Conservation (phyloP, 805 yeast genomes). For the Millerago galiae region DNA sequence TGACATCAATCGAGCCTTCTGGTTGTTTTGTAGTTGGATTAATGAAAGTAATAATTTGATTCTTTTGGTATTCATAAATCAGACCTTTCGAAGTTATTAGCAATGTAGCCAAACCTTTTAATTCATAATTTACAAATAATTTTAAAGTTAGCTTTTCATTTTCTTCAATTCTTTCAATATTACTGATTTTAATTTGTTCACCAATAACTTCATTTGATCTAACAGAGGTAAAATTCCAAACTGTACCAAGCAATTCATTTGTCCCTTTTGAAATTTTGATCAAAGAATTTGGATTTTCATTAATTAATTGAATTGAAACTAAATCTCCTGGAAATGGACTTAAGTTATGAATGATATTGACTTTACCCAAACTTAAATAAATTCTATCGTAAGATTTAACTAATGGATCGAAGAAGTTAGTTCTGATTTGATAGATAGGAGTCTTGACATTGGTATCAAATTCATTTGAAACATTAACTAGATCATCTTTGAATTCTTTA, state of each 20-base stretch:
- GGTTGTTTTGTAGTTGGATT: conserved; percentile 31
- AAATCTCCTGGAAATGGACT: conserved; percentile 26
- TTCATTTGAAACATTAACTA: conserved; percentile 25
- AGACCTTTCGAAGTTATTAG: conserved; percentile 40
- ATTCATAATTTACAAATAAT: conserved; percentile 57
- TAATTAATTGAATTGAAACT: conserved; percentile 43
- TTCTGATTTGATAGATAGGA: conserved; percentile 60
- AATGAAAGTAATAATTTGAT: conserved; percentile 39
- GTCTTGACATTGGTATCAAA: conserved; percentile 32
- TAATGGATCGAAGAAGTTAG: conserved; percentile 58
- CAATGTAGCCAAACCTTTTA: conserved; percentile 53
- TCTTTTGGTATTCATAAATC: conserved; percentile 42
- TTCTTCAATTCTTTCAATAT: conserved; percentile 41
- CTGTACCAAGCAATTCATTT: conserved; percentile 42
- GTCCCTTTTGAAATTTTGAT: conserved; percentile 62
- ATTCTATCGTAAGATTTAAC: conserved; percentile 55
- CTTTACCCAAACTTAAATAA: conserved; percentile 52
- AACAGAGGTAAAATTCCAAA: conserved; percentile 73
- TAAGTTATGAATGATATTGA: conserved; percentile 24
- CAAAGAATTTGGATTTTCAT: conserved; percentile 43
- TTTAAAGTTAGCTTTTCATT: conserved; percentile 51
- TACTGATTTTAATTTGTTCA: conserved; percentile 60
- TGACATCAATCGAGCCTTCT: conserved; percentile 44
- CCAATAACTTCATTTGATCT: conserved; percentile 66
- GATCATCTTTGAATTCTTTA: conserved; percentile 60